Base-by-base conservation (phyloP, 148 eudicot genomes). In the Heliamphora exappendiculata region DNA sequence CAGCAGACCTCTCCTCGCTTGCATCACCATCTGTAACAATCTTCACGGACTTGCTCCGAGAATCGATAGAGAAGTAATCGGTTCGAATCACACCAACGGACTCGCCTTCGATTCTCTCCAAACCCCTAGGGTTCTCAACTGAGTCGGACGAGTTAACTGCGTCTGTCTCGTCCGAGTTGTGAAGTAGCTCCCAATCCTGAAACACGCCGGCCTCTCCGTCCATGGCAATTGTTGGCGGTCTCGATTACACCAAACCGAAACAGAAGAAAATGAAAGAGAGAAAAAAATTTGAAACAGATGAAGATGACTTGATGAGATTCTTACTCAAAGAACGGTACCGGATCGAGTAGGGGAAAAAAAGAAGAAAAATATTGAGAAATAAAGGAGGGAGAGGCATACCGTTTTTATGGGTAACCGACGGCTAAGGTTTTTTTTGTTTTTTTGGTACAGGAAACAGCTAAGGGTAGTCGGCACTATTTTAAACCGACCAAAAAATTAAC, bases 21-120 rank as follows among this genome's bases (percentile, higher is more conserved):
- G n/a, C n/a, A n/a, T n/a, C n/a, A n/a, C n/a, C n/a, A n/a, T n/a
- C n/a, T n/a, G n/a, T n/a, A n/a, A n/a, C n/a, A n/a, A n/a, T n/a
- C 53, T 36, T 58, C 19, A 67, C 45, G 11, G 42, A 73, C 53
- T 75, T 76, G 47, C 20, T 64, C 14, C 42, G 76, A 19, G 82
- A 71, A 53, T 90, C 91, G 28, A 87, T 73, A 10, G 96, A 88
- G 79, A 95, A 95, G 76, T 95, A 88, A 83, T 95, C 88, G 45
- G 84, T 49, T 53, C 72, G 87, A 51, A 93, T 84, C 29, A 89
- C 79, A 16, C 86, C 89, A 16, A 65, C 76, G 3, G 89, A 76
- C 0, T 75, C 84, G n/a, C n/a, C n/a, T n/a, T n/a, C n/a, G n/a
- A n/a, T n/a, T 41, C 82, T 80, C 33, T 74, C 85, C 22, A 78